phyloP scores from a whole-genome alignment of 1,284 basidiomycete genomes.

The Ustilago loliicola region DNA sequence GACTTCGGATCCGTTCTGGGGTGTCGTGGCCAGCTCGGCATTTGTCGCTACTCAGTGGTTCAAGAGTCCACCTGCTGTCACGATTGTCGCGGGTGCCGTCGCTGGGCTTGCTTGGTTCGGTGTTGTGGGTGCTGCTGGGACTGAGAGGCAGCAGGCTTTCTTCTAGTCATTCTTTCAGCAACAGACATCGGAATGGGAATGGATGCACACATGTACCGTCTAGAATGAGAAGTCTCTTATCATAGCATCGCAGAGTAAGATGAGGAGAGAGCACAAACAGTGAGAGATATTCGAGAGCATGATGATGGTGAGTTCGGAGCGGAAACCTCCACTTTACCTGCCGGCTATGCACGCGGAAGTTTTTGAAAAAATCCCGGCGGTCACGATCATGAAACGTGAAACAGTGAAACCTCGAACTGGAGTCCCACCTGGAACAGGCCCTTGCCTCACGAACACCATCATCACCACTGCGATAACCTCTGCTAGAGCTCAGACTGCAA shows the following conservation, averaged over 20 bases:
- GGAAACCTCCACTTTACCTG: slow-evolving; percentile 16
- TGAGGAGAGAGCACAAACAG: not conserved
- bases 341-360: slow-evolving; percentile 19
- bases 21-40: slow-evolving; percentile 70
- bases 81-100: slow-evolving; percentile 70
- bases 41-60: slow-evolving; percentile 67
- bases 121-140: slow-evolving; percentile 59
- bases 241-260: no score
- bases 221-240: no score
- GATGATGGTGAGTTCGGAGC: not conserved
- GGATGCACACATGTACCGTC: no score
- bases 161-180: slow-evolving; percentile 14
- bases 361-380: not conserved
- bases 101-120: slow-evolving; percentile 72
- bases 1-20: slow-evolving; percentile 73
- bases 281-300: not conserved
- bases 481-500: not conserved
- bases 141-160: slow-evolving; percentile 44
- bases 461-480: not conserved
- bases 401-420: not conserved
- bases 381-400: not conserved
- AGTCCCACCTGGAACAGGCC: not conserved
- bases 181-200: not conserved
- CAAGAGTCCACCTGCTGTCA: slow-evolving; percentile 70
- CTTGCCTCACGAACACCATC: not conserved